These are phyloP conservation scores for Colletotrichum brevisporum DNA, from an alignment of 2,329 filamentous ascomycete species.

Conservation along the genomic window DNA sequence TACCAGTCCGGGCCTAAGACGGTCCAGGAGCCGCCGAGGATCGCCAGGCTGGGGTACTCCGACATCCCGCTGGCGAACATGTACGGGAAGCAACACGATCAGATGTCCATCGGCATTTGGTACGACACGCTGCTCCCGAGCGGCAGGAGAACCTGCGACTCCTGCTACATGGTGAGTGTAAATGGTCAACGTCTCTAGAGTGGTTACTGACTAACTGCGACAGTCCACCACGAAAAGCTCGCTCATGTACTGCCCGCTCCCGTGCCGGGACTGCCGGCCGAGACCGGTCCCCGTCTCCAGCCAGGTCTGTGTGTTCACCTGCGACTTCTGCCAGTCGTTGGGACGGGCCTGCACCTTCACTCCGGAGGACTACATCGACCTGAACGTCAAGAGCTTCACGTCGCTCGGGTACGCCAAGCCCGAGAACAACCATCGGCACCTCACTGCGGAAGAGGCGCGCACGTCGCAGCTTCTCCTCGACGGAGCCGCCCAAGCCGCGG, in stretches of 20 bases:
- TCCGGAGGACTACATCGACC: background rate
- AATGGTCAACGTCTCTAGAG: too few relatives aligned
- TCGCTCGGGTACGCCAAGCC: constrained; percentile 17
- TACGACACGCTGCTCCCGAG: background rate
- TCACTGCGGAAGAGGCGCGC: too few relatives aligned
- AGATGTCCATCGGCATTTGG: constrained; percentile 7
- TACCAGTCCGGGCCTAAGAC: background rate
- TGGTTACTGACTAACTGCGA: background rate
- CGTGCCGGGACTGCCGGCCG: constrained; percentile 7
- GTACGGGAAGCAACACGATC: background rate
- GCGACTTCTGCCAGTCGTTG: constrained; percentile 10
- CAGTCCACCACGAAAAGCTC: constrained; percentile 1
- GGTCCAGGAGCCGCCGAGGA: constrained; percentile 5
- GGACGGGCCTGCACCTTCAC: constrained; percentile 18
- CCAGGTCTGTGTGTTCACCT: background rate
- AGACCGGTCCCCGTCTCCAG: background rate
- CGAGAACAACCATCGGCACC: background rate
- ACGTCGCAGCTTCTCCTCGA: too few relatives aligned
- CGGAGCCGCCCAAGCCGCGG: too few relatives aligned
- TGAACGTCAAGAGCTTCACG: constrained; percentile 3
- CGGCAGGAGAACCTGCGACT: constrained; percentile 6
- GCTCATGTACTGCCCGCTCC: constrained; percentile 10
- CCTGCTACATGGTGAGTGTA: constrained; percentile 13
- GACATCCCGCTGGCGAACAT: background rate
- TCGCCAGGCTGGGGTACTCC: background rate